Evolutionary conservation across 306 rosid genomes (phyloP), one percentile per base, ranked within the genome.

Genomic region (Cucurbita pepo): DNA sequence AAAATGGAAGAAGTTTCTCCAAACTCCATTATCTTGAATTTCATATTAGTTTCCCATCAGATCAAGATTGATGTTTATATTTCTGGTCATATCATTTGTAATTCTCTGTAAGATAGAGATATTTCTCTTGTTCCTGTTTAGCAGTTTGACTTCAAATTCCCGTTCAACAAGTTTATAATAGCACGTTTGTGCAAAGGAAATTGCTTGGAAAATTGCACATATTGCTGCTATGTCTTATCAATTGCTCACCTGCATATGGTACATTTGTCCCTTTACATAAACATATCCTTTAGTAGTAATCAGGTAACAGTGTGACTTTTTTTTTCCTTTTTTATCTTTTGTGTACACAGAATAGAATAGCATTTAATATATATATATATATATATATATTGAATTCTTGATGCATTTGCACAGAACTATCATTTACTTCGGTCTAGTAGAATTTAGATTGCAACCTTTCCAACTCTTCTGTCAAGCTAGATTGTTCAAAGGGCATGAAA

Each of bases 401-500:
- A 48, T 67, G 56, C 56, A 22, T 22, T 21, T 69, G 8, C 43
- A 47, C 51, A 47, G 56, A 15, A 14, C 10, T 30, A 48, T 47
- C 55, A 36, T 60, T 45, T 45, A 36, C 55, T 21, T 25, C 91
- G 86, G 75, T 92, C 95, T 56, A 86, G 88, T 51, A 96, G 93
- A 63, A 87, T 88, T 78, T 92, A 84, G 75, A 71, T 87, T 72
- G 92, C 91, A 71, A 80, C 83, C 75, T 86, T 90, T 81, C 74
- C 88, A 78, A 18, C 86, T 51, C 11, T 88, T 82, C 71, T 65
- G 30, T 65, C 88, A 84, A 84, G 81, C 88, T 89, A 61, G 88
- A 86, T 89, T 88, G 83, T 88, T 77, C 75, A 85, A 80, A 85
- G 79, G 95, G 77, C 88, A 81, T 10, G 89, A 85, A 81, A 58